Conservation (phyloP, 2,329 filamentous ascomycete species). For the Graphilbum fragrans region DNA sequence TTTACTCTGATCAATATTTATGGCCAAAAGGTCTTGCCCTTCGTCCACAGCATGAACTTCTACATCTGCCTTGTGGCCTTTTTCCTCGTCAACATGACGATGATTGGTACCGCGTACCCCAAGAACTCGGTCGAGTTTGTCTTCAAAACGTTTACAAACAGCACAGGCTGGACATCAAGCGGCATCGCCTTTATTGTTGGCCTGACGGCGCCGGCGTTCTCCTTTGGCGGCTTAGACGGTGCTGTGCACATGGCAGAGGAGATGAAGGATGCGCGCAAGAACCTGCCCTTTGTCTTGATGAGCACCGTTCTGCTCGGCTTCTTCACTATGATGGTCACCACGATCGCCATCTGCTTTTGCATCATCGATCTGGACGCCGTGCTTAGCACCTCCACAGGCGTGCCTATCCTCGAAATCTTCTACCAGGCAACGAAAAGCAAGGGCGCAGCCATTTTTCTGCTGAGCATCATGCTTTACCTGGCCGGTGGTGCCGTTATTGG, state of each 20-base stretch:
- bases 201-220: constrained; percentile 25
- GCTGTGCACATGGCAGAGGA: constrained; percentile 26
- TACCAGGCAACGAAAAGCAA: constrained; percentile 33
- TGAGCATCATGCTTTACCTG: constrained; percentile 33
- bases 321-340: constrained; percentile 23
- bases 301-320: constrained; percentile 20
- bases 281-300: constrained; percentile 25
- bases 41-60: not conserved
- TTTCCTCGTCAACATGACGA: not conserved
- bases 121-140: constrained; percentile 20
- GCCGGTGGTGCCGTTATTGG: no score
- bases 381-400: constrained; percentile 28
- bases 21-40: not conserved
- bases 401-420: constrained; percentile 49
- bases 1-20: not conserved
- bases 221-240: constrained; percentile 22
- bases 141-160: constrained; percentile 33
- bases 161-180: constrained; percentile 32
- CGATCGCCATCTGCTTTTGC: constrained; percentile 24
- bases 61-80: not conserved
- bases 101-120: not conserved
- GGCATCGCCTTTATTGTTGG: constrained; percentile 33
- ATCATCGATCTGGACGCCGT: constrained; percentile 16
- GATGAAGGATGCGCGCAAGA: constrained; percentile 20
- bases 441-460: constrained; percentile 32